A percentile compares a stretch with the other conserved stretches of the same genome.
These are phyloP conservation scores for Penicillium janthinellum DNA, from an alignment of 2,329 filamentous ascomycete genomes.

Conservation along the genomic window DNA sequence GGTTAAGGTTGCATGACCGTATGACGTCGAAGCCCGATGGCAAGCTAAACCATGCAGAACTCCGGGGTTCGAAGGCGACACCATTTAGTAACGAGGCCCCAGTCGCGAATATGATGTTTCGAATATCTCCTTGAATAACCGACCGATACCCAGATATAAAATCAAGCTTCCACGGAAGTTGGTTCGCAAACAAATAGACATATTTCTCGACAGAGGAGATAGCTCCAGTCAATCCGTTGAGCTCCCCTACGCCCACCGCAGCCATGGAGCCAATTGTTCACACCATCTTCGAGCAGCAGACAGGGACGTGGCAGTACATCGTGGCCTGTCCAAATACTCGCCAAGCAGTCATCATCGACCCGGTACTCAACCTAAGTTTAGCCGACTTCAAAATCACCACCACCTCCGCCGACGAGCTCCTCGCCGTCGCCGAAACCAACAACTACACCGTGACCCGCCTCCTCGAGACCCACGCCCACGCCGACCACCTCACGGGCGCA, in stretches of 20 bases:
- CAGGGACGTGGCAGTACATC: background rate
- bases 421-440: background rate
- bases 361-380: background rate
- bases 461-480: background rate
- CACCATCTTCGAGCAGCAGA: background rate
- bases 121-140: background rate
- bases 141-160: background rate
- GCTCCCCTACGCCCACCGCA: background rate
- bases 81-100: too few relatives aligned
- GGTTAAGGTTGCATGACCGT: background rate
- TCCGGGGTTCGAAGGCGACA: background rate
- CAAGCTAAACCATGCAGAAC: background rate
- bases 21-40: background rate
- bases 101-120: background rate
- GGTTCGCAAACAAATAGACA: background rate
- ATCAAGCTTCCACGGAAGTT: background rate
- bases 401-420: background rate
- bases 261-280: background rate
- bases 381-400: background rate
- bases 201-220: background rate
- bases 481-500: background rate
- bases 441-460: background rate
- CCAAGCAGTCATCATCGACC: background rate
- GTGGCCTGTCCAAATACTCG: background rate
- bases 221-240: background rate